These are phyloP conservation scores for Oryza meyeriana DNA, from an alignment of 176 grass and related monocot species.

Conservation along the genomic window DNA sequence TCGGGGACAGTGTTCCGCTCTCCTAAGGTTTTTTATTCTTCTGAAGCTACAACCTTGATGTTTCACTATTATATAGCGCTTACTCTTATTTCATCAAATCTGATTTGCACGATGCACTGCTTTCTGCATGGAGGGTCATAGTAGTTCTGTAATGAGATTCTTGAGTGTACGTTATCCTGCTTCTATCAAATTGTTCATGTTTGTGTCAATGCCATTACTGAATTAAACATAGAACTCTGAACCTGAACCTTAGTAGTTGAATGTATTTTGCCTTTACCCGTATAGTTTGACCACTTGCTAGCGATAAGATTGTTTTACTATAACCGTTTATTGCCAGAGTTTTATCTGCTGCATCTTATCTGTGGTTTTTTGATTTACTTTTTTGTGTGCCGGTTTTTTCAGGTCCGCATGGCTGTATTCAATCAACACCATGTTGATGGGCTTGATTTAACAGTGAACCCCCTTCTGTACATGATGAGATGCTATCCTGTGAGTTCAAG, in stretches of 20 bases:
- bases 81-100: background rate
- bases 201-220: background rate
- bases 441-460: slow-evolving; percentile 83
- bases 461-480: slow-evolving; percentile 97
- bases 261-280: background rate
- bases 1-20: slow-evolving; percentile 93
- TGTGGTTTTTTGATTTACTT: slow-evolving; percentile 26
- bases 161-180: background rate
- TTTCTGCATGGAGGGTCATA: background rate
- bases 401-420: slow-evolving; percentile 98
- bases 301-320: background rate
- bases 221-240: background rate
- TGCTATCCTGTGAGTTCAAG: slow-evolving; percentile 79
- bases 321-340: background rate
- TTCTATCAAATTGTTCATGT: background rate
- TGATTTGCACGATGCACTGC: background rate
- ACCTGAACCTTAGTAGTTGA: background rate
- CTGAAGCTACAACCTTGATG: background rate
- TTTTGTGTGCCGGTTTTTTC: background rate
- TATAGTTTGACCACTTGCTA: background rate
- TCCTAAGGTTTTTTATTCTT: slow-evolving; percentile 62
- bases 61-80: background rate
- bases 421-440: slow-evolving; percentile 98
- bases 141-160: background rate
- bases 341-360: background rate